A percentile compares a stretch with the other conserved stretches of the same genome.
Evolutionary conservation across 106 monocot genomes (phyloP).

Genomic region (Dioscorea dumetorum): DNA sequence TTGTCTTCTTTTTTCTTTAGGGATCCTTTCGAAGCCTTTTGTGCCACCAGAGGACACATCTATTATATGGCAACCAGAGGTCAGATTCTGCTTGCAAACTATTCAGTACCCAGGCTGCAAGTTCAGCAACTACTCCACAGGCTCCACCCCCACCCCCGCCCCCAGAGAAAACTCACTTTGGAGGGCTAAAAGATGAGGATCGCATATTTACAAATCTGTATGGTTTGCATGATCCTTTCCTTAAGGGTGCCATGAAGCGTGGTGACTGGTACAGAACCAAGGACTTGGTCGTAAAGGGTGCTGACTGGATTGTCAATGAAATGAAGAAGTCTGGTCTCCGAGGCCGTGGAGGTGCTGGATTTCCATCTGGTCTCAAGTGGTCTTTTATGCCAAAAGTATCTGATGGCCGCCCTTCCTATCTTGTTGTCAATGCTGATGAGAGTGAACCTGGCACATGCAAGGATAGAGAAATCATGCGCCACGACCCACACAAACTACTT

Average conservation of each 20-base stretch:
- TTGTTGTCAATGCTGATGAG: conserved; percentile 78
- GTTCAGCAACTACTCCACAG: conserved; percentile 16
- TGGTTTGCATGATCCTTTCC: conserved; percentile 65
- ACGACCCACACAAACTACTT: conserved; percentile 66
- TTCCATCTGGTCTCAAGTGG: conserved; percentile 69
- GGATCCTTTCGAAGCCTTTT: neutral
- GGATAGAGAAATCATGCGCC: conserved; percentile 63
- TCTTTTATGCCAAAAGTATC: conserved; percentile 79
- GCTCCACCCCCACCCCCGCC: conserved; percentile 54
- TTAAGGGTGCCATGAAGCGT: conserved; percentile 66
- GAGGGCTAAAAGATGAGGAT: conserved; percentile 55
- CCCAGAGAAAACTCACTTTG: conserved; percentile 61
- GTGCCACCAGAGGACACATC: neutral
- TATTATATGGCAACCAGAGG: neutral
- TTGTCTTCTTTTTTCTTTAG: neutral
- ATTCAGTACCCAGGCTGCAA: conserved; percentile 46
- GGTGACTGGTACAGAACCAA: conserved; percentile 68
- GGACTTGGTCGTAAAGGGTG: conserved; percentile 51
- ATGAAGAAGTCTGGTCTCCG: conserved; percentile 66
- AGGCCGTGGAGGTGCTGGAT: conserved; percentile 68
- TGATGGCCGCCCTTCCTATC: conserved; percentile 66
- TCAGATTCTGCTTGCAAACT: conserved; percentile 5
- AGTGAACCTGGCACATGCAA: conserved; percentile 71
- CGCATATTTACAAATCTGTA: conserved; percentile 69
- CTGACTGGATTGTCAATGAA: conserved; percentile 73